Evolutionary conservation across 148 eudicot species (phyloP).

Genomic region (Oxyria digyna): DNA sequence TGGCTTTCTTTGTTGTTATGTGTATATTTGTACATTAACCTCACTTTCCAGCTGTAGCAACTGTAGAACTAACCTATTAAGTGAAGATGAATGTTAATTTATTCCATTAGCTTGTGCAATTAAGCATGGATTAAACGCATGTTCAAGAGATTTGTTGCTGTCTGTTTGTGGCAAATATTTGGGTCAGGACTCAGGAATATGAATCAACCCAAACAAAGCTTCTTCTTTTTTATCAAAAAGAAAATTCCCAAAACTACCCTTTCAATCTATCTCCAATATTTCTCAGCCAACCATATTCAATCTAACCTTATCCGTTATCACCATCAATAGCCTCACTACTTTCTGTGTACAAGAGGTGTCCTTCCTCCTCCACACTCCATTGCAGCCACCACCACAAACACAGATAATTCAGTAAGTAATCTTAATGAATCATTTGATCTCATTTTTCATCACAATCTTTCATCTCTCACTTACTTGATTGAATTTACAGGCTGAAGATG

Average conservation of each 20-base stretch:
- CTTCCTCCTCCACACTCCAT: slow-evolving; percentile 7
- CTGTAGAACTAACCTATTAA: background rate
- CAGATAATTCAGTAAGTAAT: background rate
- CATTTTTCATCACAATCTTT: background rate
- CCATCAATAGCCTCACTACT: slow-evolving; percentile 3
- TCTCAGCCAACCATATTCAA: slow-evolving; percentile 23
- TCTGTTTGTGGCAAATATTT: no score
- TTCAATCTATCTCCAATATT: slow-evolving; percentile 12
- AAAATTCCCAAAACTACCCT: background rate
- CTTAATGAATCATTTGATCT: background rate
- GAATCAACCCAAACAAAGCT: no score
- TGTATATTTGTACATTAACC: background rate
- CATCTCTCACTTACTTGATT: background rate
- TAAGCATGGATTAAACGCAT: background rate
- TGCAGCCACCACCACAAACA: background rate
- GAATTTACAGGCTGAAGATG: slow-evolving; percentile 17
- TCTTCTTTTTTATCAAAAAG: background rate
- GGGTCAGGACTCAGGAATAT: no score
- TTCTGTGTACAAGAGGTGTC: background rate
- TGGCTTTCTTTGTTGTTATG: background rate
- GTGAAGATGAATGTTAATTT: background rate
- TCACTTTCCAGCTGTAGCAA: background rate
- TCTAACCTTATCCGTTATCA: slow-evolving; percentile 24
- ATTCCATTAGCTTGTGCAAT: background rate
- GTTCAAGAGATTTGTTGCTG: no score